Evolutionary conservation across 2,329 filamentous ascomycete species (phyloP).

Genomic region (Fusarium staphyleae): DNA sequence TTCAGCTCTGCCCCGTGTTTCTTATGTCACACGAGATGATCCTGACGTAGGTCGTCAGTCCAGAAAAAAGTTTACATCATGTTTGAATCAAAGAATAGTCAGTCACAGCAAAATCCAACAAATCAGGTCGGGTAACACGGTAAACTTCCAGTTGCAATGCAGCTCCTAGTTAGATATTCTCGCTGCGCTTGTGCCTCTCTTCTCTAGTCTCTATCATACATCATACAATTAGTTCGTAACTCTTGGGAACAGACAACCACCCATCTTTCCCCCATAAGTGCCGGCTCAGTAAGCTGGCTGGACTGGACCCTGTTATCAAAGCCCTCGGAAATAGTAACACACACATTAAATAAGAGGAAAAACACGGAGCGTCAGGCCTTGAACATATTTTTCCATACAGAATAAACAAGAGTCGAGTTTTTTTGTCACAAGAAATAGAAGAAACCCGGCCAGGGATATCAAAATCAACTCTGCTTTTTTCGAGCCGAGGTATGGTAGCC

Average conservation of each 20-base stretch:
- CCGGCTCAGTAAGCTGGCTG: conserved; percentile 5
- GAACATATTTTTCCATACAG: conserved; percentile 16
- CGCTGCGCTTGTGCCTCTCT: conserved; percentile 25
- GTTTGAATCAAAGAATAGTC: conserved; percentile 7
- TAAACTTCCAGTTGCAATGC: conserved; percentile 11
- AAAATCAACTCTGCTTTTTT: conserved; percentile 38
- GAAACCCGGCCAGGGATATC: conserved; percentile 29
- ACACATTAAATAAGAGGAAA: conserved; percentile 13
- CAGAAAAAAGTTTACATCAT: conserved; percentile 7
- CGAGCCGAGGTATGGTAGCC: conserved; percentile 30
- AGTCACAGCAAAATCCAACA: conserved; percentile 1
- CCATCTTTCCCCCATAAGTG: background rate
- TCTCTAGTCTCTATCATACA: conserved; percentile 21
- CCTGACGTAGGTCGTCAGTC: conserved; percentile 23
- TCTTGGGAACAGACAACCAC: conserved; percentile 6
- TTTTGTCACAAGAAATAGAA: conserved; percentile 29
- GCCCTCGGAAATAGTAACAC: conserved; percentile 6
- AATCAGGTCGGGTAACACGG: background rate
- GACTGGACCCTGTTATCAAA: conserved; percentile 20
- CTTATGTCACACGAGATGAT: conserved; percentile 23
- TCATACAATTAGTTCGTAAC: conserved; percentile 29
- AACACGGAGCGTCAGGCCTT: conserved; percentile 22
- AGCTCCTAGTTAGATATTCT: conserved; percentile 6
- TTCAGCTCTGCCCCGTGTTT: conserved; percentile 5
- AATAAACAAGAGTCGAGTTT: conserved; percentile 41